These are phyloP conservation scores for Apiotrichum porosum DNA, from an alignment of 1,284 basidiomycete genomes.

Conservation along the genomic window DNA sequence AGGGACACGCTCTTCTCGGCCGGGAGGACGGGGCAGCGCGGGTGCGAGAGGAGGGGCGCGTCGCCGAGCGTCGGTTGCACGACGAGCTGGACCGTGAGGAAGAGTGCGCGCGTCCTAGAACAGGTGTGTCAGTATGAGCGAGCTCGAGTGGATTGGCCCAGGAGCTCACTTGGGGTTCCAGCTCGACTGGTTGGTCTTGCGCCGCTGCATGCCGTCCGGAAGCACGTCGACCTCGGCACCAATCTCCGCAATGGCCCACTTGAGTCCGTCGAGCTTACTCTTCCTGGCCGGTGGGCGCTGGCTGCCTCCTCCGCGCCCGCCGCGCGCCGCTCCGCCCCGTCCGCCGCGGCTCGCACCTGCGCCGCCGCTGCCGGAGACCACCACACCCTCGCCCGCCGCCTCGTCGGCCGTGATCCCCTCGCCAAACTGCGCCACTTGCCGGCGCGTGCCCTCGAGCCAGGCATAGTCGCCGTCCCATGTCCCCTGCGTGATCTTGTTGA, in stretches of 20 bases:
- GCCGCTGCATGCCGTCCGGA: slow-evolving; percentile 73
- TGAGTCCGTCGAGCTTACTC: slow-evolving; percentile 59
- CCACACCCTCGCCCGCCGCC: slow-evolving; percentile 10
- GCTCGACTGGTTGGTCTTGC: slow-evolving; percentile 67
- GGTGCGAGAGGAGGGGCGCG: slow-evolving; percentile 10
- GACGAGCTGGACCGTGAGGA: slow-evolving; percentile 65
- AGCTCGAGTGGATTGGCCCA: slow-evolving; percentile 30
- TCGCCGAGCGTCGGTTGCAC: slow-evolving; percentile 53
- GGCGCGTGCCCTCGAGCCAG: slow-evolving; percentile 71
- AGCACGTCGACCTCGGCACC: slow-evolving; percentile 64
- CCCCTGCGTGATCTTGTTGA: slow-evolving; percentile 75
- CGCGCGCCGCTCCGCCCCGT: slow-evolving; percentile 29
- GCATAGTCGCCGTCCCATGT: slow-evolving; percentile 78
- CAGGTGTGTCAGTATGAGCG: too few relatives aligned
- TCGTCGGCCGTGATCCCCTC: slow-evolving; percentile 56
- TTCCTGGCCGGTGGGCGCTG: slow-evolving; percentile 25
- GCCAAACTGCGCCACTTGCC: slow-evolving; percentile 67
- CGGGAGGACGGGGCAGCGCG: slow-evolving; percentile 26
- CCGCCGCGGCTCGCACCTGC: slow-evolving; percentile 41
- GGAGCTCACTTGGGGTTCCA: slow-evolving; percentile 70
- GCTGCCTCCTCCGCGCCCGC: slow-evolving; percentile 31
- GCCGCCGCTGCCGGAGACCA: slow-evolving; percentile 13
- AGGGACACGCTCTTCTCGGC: slow-evolving; percentile 14
- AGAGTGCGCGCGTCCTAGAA: too few relatives aligned
- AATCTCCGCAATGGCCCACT: slow-evolving; percentile 62